A percentile compares a stretch with the other conserved stretches of the same genome.
Evolutionary conservation across 768 basidiomycete genomes (phyloP).

Genomic region (button mushroom (Agaricus bisporus)): DNA sequence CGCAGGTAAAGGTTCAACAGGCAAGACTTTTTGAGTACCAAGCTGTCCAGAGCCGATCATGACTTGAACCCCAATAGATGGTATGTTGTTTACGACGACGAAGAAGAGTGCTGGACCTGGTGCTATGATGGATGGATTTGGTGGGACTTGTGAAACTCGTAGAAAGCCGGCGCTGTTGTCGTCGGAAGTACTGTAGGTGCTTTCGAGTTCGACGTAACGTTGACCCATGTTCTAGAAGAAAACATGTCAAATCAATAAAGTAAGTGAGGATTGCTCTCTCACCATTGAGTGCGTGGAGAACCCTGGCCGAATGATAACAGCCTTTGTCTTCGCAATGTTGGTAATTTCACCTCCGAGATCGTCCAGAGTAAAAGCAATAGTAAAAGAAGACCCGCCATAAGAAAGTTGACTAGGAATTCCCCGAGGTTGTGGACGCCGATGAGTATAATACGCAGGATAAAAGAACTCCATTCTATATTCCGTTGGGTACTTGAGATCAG

Average conservation of each 20-base stretch:
- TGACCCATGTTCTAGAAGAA: conserved; percentile 59
- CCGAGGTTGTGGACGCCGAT: conserved; percentile 46
- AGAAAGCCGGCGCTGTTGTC: conserved; percentile 46
- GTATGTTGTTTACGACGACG: conserved; percentile 73
- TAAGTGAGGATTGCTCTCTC: conserved; percentile 10
- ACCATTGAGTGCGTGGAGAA: conserved; percentile 77
- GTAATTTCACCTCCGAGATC: conserved; percentile 45
- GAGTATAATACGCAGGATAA: conserved; percentile 43
- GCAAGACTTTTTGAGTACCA: conserved; percentile 40
- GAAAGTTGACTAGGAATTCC: conserved; percentile 48
- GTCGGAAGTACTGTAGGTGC: conserved; percentile 49
- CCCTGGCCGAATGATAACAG: conserved; percentile 54
- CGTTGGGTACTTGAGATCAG: conserved; percentile 52
- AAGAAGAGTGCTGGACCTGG: conserved; percentile 68
- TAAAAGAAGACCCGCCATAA: conserved; percentile 77
- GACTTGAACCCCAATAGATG: conserved; percentile 61
- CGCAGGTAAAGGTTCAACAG: conserved; percentile 13
- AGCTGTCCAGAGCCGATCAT: conserved; percentile 73
- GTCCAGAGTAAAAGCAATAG: conserved; percentile 47
- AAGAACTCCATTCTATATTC: conserved; percentile 27
- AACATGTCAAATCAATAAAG: neutral
- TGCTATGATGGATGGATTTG: conserved; percentile 65
- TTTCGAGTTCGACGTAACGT: conserved; percentile 61
- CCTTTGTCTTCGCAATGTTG: conserved; percentile 43
- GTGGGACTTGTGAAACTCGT: conserved; percentile 67